Evolutionary conservation across 495 filamentous ascomycete species (phyloP).

Genomic region (Evernia prunastri): DNA sequence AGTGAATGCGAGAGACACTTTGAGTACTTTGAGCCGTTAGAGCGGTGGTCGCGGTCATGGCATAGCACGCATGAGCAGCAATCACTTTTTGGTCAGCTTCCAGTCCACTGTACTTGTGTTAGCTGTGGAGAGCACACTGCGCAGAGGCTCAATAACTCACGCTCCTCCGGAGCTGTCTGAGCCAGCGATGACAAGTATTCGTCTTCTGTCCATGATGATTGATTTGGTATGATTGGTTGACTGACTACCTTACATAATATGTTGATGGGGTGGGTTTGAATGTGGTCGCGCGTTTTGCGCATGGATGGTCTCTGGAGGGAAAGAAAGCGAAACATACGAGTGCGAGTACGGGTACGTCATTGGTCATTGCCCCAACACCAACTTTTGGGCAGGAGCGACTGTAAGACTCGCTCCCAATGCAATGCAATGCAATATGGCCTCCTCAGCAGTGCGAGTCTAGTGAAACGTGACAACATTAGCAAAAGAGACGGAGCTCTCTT

Average conservation of each 20-base stretch:
- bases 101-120: slow-evolving; percentile 58
- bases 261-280: background rate
- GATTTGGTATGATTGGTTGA: background rate
- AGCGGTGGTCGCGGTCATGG: slow-evolving; percentile 93
- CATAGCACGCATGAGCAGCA: slow-evolving; percentile 85
- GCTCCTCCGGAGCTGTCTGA: slow-evolving; percentile 85
- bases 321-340: background rate
- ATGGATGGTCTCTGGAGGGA: background rate
- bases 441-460: background rate
- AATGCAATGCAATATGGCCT: background rate
- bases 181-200: slow-evolving; percentile 75
- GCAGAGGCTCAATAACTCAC: slow-evolving; percentile 45
- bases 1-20: slow-evolving; percentile 75
- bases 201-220: slow-evolving; percentile 34
- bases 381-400: background rate
- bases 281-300: background rate
- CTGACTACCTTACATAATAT: background rate
- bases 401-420: background rate
- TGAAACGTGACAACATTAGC: background rate
- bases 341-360: slow-evolving; percentile 19
- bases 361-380: background rate
- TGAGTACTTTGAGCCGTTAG: slow-evolving; percentile 91
- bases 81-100: slow-evolving; percentile 96
- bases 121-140: slow-evolving; percentile 7
- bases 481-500: background rate